Percentiles rank a stretch among this genome's conserved stretches.
phyloP scores from a whole-genome alignment of 1,284 basidiomycete genomes.

The Ceratobasidium sp. region DNA sequence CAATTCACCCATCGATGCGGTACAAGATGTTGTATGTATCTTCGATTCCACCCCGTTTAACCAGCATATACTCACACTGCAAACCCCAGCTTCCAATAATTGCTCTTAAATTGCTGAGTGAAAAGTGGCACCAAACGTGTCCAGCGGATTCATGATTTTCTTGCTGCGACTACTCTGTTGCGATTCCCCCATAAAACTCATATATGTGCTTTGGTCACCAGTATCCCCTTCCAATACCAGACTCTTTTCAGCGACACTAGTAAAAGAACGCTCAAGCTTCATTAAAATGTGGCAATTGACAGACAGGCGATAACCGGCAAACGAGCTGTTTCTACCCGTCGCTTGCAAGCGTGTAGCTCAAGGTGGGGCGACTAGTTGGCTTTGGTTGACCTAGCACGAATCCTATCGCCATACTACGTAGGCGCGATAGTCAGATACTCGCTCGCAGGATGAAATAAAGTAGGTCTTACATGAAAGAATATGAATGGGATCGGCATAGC shows the following conservation, averaged over 20 bases:
- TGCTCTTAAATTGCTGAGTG: background rate
- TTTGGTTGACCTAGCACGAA: conserved; percentile 34
- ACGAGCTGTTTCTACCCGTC: background rate
- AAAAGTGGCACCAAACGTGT: conserved; percentile 32
- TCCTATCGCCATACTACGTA: conserved; percentile 23
- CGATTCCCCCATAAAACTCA: background rate
- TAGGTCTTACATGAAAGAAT: conserved; percentile 18
- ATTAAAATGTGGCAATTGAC: background rate
- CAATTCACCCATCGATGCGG: conserved; percentile 9
- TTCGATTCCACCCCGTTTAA: too few species aligned
- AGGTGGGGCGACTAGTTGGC: conserved; percentile 8
- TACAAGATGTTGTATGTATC: conserved; percentile 40
- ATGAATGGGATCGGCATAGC: conserved; percentile 38
- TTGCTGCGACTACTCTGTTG: background rate
- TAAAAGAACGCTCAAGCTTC: background rate
- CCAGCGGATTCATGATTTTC: background rate
- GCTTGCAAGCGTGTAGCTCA: background rate
- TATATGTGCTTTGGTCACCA: background rate
- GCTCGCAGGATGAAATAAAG: background rate
- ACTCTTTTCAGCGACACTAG: background rate
- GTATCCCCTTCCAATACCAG: too few species aligned
- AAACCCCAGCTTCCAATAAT: conserved; percentile 17
- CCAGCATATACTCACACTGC: background rate
- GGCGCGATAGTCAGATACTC: background rate
- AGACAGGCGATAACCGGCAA: background rate